Evolutionary conservation across 2,329 filamentous ascomycete genomes (phyloP), one percentile per base, ranked within the genome.

Genomic region (Aspergillus phoenicis): DNA sequence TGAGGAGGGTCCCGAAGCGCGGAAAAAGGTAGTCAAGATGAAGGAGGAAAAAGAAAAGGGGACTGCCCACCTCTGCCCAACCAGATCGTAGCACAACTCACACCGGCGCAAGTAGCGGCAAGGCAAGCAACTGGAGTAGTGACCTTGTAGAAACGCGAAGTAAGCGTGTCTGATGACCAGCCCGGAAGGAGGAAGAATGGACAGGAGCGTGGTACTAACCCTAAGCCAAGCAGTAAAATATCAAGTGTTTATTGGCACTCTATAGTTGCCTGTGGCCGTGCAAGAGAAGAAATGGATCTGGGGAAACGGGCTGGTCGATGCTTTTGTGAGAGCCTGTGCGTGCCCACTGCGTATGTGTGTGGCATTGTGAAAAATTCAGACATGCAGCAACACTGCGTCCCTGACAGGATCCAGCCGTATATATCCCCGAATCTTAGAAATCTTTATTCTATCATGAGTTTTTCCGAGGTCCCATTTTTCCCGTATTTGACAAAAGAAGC

Each of bases 291-390:
- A 64, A 62, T 67, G 62, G 66, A 69, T 66, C 70, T 68, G 67
- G 66, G 68, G 70, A 70, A 66, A 68, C 63, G 64, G 70, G 65
- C 66, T 68, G 68, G 65, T 62, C 58, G 63, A 66, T 66, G 58
- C 57, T 64, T 65, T 70, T 64, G 64, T 63, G 66, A 70, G 65
- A 61, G 52, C 52, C 57, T 52, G 64, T 68, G 66, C 62, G 64
- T 65, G 63, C 59, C 47, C 61, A 49, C 58, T 65, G 59, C 43
- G 51, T 63, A 59, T 60, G 64, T 66, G 65, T 64, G 65, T 67
- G 64, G 65, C 65, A 67, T 67, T 67, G 60, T 26, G 47, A 48
- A 57, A 60, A 56, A 41, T 52, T 58, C 55, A 39, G 57, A 56
- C 61, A 54, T 62, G 60, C 63, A 64, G 60, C 39, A 61, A 49